Conservation (phyloP, 1,139 yeast species). For the Nematodospora anomalae region DNA sequence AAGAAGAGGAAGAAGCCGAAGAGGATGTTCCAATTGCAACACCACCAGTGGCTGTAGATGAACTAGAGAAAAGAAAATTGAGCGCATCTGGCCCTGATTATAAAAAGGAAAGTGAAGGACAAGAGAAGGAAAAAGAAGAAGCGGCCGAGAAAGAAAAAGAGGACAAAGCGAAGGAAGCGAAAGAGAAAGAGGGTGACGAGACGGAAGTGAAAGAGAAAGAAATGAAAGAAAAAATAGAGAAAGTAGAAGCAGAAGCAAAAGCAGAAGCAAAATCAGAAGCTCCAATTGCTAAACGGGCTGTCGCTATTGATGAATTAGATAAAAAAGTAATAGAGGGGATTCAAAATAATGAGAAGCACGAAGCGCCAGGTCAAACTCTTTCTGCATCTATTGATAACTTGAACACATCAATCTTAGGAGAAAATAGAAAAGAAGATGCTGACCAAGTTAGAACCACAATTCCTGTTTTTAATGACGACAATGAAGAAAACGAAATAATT, state of each 20-base stretch:
- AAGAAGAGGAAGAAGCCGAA: slow-evolving; percentile 9
- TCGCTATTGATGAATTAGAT: slow-evolving; percentile 24
- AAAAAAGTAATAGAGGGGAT: slow-evolving; percentile 12
- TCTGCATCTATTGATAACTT: neutral
- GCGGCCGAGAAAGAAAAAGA: slow-evolving; percentile 18
- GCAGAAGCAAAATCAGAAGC: too few relatives aligned
- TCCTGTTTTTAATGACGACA: slow-evolving; percentile 4
- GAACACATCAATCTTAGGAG: neutral
- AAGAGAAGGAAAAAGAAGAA: too few relatives aligned
- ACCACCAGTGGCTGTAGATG: slow-evolving; percentile 10
- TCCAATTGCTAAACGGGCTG: slow-evolving; percentile 17
- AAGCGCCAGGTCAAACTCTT: neutral
- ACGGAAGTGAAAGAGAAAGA: too few relatives aligned
- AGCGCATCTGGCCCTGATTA: slow-evolving; percentile 3
- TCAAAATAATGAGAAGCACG: neutral
- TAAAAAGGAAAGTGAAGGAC: slow-evolving; percentile 4
- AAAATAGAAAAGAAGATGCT: neutral
- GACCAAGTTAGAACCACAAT: slow-evolving; percentile 4
- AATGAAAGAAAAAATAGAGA: slow-evolving; percentile 19
- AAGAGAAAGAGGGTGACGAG: slow-evolving; percentile 7
- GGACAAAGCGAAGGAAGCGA: too few relatives aligned
- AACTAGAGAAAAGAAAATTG: slow-evolving; percentile 9
- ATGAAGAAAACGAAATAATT: slow-evolving; percentile 4
- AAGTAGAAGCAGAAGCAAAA: too few relatives aligned
- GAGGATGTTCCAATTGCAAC: slow-evolving; percentile 11